Conservation (phyloP, 1,284 basidiomycete genomes). For the Anthracocystis setariae region DNA sequence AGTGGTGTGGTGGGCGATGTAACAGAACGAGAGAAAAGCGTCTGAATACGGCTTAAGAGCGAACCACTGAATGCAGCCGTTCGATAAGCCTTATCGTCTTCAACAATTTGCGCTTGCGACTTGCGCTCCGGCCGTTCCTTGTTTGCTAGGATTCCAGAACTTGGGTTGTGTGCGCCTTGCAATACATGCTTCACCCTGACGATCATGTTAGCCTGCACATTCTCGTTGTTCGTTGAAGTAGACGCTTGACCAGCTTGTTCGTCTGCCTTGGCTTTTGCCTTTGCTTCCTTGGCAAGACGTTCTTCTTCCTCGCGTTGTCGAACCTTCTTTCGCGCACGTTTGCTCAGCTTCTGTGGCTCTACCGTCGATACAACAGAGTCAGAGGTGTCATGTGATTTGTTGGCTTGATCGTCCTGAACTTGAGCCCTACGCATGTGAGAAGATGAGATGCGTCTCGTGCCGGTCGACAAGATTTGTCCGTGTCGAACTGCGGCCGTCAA, state of each 20-base stretch:
- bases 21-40: constrained; percentile 21
- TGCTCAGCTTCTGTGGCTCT: constrained; percentile 29
- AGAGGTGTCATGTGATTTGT: neutral
- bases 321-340: constrained; percentile 31
- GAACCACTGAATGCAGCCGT: constrained; percentile 30
- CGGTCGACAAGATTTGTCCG: neutral
- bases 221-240: no score
- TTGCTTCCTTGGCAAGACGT: constrained; percentile 12
- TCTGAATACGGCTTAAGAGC: constrained; percentile 30
- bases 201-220: constrained; percentile 1
- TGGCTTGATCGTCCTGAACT: constrained; percentile 8
- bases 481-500: neutral
- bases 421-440: constrained; percentile 20
- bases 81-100: constrained; percentile 1
- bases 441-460: constrained; percentile 15
- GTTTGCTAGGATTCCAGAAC: neutral
- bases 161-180: neutral
- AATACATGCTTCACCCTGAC: constrained; percentile 25
- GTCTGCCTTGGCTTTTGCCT: constrained; percentile 9
- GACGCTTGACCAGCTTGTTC: neutral
- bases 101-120: constrained; percentile 5
- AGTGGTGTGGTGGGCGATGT: constrained; percentile 17
- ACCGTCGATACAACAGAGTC: neutral
- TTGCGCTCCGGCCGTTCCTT: constrained; percentile 3
- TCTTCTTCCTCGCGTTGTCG: constrained; percentile 22